These are phyloP conservation scores for Apiospora phragmitis DNA, from an alignment of 2,329 filamentous ascomycete genomes.

Conservation along the genomic window DNA sequence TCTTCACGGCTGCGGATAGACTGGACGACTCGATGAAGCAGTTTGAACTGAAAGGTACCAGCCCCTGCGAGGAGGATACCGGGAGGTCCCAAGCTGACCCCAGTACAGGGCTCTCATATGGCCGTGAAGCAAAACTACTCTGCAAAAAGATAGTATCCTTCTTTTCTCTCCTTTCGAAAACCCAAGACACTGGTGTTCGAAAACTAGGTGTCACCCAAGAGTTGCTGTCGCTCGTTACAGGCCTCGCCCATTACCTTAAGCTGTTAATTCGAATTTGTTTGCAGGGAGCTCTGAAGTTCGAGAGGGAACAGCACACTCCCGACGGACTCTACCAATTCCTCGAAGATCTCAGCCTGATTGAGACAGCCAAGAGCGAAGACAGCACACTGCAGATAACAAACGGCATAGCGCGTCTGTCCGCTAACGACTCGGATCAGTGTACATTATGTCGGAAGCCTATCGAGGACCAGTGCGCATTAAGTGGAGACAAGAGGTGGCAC, in stretches of 20 bases:
- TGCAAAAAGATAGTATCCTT: conserved; percentile 99
- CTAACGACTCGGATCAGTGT: conserved; percentile 83
- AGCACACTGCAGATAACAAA: conserved; percentile 65
- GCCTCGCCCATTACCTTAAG: conserved; percentile 95
- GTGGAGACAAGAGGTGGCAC: conserved; percentile 80
- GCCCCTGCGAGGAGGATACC: background rate
- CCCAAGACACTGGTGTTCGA: conserved; percentile 84
- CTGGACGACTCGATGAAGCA: conserved; percentile 72
- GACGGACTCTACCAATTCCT: conserved; percentile 82
- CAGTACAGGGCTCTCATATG: conserved; percentile 75
- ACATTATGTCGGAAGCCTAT: conserved; percentile 80
- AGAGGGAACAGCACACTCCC: conserved; percentile 75
- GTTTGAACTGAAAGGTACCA: conserved; percentile 73
- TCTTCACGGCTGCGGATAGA: conserved; percentile 86
- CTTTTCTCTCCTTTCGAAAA: conserved; percentile 92
- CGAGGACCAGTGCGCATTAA: conserved; percentile 86
- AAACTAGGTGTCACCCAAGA: conserved; percentile 97
- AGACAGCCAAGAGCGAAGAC: conserved; percentile 72
- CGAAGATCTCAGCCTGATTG: conserved; percentile 80
- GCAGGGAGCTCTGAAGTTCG: conserved; percentile 87
- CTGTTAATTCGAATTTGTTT: conserved; percentile 95
- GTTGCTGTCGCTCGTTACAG: conserved; percentile 94
- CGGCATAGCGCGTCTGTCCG: conserved; percentile 66
- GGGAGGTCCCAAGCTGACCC: conserved; percentile 4
- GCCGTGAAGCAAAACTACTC: conserved; percentile 94